Base-by-base conservation (phyloP, 148 eudicot species). In the Vaccinium vitisidaea region DNA sequence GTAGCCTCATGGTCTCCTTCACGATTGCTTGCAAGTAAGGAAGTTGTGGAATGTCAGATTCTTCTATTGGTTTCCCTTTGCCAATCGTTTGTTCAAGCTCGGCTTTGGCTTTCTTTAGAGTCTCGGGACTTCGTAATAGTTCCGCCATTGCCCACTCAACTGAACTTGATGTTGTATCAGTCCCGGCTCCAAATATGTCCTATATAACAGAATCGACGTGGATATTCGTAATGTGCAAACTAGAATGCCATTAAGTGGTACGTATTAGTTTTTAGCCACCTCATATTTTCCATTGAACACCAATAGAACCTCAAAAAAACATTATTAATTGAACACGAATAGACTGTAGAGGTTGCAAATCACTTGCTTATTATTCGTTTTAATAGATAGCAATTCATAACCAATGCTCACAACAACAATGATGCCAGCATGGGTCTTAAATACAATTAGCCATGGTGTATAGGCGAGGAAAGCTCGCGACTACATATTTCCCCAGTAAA, bases 91-190 rank as follows among this genome's bases (percentile, higher is more conserved):
- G 32, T 50, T 50, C 58, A n/a, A 77, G 80, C 56, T 77, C 58
- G 3, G 19, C 80, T 77, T 77, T 77, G 16, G 80, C 80, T n/a
- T 50, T 77, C 18, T 50, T 1, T 10, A 77, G 25, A 3, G 80
- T 23, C 80, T 77, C 15, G 6, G 58, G 80, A 6, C 6, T 77
- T 36, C 2, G 36, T 2, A 77, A 50, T 23, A 77, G 32, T 56
- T 77, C 80, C 10, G 80, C 80, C 80, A 77, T 49, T n/a, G 80
- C 58, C 56, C 80, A 77, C 54, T 67, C 73, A 25, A 67, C 73
- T 67, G 73, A 67, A 32, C 32, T 23, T 4, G 73, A 67, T 25
- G 73, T 67, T 11, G 73, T 67, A 25, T 67, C 73, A 25, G 73
- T 67, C 73, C 73, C 73, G 0, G 73, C 73, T 25, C 0, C 73